Evolutionary conservation across 164 flowering plant species (phyloP), one percentile per base, ranked within the genome.

Genomic region (Liriodendron chinense): DNA sequence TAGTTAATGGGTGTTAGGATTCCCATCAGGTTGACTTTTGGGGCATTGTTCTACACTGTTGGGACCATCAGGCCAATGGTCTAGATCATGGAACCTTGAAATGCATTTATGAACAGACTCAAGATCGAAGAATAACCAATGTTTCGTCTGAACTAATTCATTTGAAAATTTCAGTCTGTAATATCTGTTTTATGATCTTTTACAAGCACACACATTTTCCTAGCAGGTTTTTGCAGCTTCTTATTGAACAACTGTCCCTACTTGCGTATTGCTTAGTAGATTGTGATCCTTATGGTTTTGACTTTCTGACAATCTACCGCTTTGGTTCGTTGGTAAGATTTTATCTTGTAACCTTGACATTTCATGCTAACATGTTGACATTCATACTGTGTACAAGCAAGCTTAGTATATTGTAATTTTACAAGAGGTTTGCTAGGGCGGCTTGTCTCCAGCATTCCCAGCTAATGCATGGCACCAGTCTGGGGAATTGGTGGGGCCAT

Each of bases 251-350:
- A 66, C 78, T 96, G 76, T 28, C 23, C 61, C 76, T 96, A 76
- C 96, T 96, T 73, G 87, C 76, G 57, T 94, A 87, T 81, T 92
- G 99, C 84, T 80, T 96, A 83, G 96, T 96, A 14, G 98, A 94
- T 79, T 96, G 97, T 83, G 98, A 96, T 83, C 98, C 99, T 28
- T 94, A 92, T 82, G 99, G 99, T 71, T 90, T 96, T 80, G 99
- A 96, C 85, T 94, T 96, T 77, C 80, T 96, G 75, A 77, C 91
- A 43, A 94, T 97, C 20, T 96, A 90, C 81, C 88, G 96, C 2
- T 96, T 96, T 83, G 98, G 99, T 77, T 94, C 99, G 43, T 88
- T 94, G 98, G 98, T 96, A 74, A 81, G 86, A 16, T 13, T 26
- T 20, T 28, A 34, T 18, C 1, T 18, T 67, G 26, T 6, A 13